phyloP scores from a whole-genome alignment of 2,329 filamentous ascomycete species.

The Pseudocercospora crystallina region DNA sequence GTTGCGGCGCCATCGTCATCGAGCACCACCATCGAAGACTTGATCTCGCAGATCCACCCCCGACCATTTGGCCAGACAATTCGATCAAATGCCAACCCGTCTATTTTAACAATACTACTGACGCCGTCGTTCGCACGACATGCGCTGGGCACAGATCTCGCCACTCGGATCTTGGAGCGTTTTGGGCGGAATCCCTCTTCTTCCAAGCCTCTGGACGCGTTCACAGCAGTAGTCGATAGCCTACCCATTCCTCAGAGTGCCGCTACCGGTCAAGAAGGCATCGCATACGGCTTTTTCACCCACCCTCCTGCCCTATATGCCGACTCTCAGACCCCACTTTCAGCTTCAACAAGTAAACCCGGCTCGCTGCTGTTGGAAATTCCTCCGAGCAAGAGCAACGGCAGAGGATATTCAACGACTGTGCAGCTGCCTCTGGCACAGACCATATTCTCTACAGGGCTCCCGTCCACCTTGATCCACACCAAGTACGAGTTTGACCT shows the following conservation, averaged over 20 bases:
- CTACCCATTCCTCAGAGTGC: conserved; percentile 20
- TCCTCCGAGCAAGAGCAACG: conserved; percentile 1
- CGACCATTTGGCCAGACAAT: conserved; percentile 3
- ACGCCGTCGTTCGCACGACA: conserved; percentile 28
- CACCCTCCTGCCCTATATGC: conserved; percentile 11
- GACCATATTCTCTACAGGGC: conserved; percentile 73
- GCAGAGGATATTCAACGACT: conserved; percentile 1
- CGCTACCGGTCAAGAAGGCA: conserved; percentile 26
- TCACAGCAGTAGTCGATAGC: conserved; percentile 34
- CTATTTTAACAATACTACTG: conserved; percentile 23
- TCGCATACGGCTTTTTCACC: conserved; percentile 29
- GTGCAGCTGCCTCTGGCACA: conserved; percentile 66
- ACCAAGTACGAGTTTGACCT: conserved; percentile 25
- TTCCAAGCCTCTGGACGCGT: conserved; percentile 22
- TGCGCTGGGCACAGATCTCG: conserved; percentile 23
- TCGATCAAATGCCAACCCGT: conserved; percentile 7
- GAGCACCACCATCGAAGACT: conserved; percentile 14
- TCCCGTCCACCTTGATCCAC: conserved; percentile 55
- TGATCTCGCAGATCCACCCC: conserved; percentile 20
- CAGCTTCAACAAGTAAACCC: conserved; percentile 28
- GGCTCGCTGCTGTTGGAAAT: conserved; percentile 29
- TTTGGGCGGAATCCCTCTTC: conserved; percentile 11
- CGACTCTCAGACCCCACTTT: conserved; percentile 14
- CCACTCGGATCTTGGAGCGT: conserved; percentile 20
- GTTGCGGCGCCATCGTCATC: conserved; percentile 6